These are phyloP conservation scores for Emergomyces orientalis DNA, from an alignment of 2,329 filamentous ascomycete species.

Conservation along the genomic window DNA sequence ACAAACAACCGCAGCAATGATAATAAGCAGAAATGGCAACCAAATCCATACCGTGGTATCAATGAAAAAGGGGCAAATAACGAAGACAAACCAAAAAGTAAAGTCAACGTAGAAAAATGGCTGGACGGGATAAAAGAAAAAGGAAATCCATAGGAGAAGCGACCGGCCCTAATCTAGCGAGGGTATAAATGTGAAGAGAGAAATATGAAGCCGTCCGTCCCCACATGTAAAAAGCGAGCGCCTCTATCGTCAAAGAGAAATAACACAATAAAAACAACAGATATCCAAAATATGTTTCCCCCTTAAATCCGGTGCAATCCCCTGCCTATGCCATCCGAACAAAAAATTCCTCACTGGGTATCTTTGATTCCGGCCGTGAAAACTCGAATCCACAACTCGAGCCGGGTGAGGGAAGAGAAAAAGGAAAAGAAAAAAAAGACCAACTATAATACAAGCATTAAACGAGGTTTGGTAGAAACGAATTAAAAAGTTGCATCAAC, in stretches of 20 bases:
- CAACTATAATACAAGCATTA: constrained; percentile 4
- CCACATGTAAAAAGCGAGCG: constrained; percentile 9
- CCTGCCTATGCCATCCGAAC: constrained; percentile 4
- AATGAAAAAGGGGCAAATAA: constrained; percentile 1
- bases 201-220: not conserved
- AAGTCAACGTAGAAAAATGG: not conserved
- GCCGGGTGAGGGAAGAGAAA: not conserved
- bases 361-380: constrained; percentile 3
- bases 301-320: not conserved
- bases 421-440: not conserved
- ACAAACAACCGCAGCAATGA: not conserved
- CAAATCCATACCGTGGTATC: constrained; percentile 10
- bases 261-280: constrained; percentile 1
- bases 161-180: constrained; percentile 15
- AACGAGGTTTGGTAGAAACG: not conserved
- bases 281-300: constrained; percentile 14
- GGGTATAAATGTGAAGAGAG: constrained; percentile 7
- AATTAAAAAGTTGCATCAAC: not conserved
- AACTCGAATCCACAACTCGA: constrained; percentile 1
- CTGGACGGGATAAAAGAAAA: not conserved
- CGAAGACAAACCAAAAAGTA: not conserved
- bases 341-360: constrained; percentile 4
- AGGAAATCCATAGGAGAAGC: not conserved
- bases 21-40: constrained; percentile 5
- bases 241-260: constrained; percentile 13